These are phyloP conservation scores for Microbotryum saponariae DNA, from an alignment of 1,284 basidiomycete genomes.

Conservation along the genomic window DNA sequence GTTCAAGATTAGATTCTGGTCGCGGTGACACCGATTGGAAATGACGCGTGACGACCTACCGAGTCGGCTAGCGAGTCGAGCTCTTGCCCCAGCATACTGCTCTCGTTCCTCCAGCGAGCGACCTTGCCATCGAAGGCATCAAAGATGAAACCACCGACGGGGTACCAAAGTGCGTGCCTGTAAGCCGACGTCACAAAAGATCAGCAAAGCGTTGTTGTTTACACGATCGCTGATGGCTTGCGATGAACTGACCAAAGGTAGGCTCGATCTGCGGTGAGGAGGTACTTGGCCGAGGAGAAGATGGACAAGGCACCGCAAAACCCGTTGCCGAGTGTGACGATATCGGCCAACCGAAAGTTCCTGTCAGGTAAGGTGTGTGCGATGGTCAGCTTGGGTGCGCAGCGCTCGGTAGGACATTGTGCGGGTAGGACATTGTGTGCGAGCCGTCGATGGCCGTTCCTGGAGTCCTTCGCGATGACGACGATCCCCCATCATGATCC, in stretches of 20 bases:
- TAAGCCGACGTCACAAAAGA: not conserved
- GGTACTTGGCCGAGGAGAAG: conserved; percentile 83
- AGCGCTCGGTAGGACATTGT: not conserved
- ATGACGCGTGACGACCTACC: conserved; percentile 47
- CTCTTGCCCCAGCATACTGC: conserved; percentile 96
- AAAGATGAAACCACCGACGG: conserved; percentile 93
- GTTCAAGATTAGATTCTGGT: not conserved
- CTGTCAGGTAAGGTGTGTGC: conserved; percentile 46
- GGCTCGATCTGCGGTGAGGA: conserved; percentile 69
- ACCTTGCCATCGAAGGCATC: conserved; percentile 98
- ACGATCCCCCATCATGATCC: not conserved
- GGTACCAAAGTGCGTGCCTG: conserved; percentile 70
- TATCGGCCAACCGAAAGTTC: conserved; percentile 95
- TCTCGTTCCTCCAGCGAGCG: conserved; percentile 90
- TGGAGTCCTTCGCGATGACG: conserved; percentile 1
- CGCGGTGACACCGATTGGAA: no score
- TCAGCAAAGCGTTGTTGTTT: not conserved
- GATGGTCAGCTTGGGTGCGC: not conserved
- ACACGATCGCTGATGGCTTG: not conserved
- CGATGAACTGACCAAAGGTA: conserved; percentile 55
- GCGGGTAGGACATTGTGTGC: not conserved
- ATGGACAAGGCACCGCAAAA: conserved; percentile 95
- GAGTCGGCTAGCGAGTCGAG: conserved; percentile 94
- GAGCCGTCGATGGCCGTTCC: not conserved
- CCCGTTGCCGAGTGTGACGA: conserved; percentile 99